Evolutionary conservation across 495 filamentous ascomycete species (phyloP).

Genomic region (Xylaria acuta): DNA sequence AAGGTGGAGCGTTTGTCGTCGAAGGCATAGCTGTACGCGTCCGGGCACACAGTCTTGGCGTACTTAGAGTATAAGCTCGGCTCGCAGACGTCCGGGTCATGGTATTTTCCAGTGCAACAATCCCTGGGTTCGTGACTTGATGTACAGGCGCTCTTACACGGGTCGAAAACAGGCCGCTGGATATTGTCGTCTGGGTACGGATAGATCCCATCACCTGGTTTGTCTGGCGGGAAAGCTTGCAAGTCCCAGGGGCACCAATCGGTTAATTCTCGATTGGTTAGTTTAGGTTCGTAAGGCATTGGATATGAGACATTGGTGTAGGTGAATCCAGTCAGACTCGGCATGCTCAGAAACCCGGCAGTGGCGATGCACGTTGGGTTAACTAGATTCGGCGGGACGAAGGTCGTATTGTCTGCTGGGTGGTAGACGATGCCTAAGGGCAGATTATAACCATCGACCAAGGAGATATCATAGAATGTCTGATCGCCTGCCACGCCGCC

Average conservation of each 20-base stretch:
- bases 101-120: slow-evolving; percentile 73
- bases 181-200: slow-evolving; percentile 76
- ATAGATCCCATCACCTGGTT: slow-evolving; percentile 72
- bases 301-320: slow-evolving; percentile 65
- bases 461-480: slow-evolving; percentile 82
- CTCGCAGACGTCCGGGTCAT: slow-evolving; percentile 61
- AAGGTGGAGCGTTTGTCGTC: slow-evolving; percentile 79
- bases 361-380: slow-evolving; percentile 76
- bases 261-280: slow-evolving; percentile 57
- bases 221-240: slow-evolving; percentile 66
- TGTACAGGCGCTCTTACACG: slow-evolving; percentile 74
- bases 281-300: slow-evolving; percentile 64
- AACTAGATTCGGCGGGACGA: slow-evolving; percentile 74
- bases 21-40: slow-evolving; percentile 82
- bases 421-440: slow-evolving; percentile 71
- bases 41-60: slow-evolving; percentile 77
- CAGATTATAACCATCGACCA: slow-evolving; percentile 86
- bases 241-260: slow-evolving; percentile 81
- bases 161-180: slow-evolving; percentile 69
- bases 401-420: slow-evolving; percentile 58
- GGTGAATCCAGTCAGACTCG: slow-evolving; percentile 45
- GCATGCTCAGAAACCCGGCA: slow-evolving; percentile 56
- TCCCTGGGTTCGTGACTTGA: slow-evolving; percentile 62
- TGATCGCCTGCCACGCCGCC: slow-evolving; percentile 62
- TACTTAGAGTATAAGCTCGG: slow-evolving; percentile 66